These are phyloP conservation scores for Lonicera japonica DNA, from an alignment of 129 eudicot species.

Conservation along the genomic window DNA sequence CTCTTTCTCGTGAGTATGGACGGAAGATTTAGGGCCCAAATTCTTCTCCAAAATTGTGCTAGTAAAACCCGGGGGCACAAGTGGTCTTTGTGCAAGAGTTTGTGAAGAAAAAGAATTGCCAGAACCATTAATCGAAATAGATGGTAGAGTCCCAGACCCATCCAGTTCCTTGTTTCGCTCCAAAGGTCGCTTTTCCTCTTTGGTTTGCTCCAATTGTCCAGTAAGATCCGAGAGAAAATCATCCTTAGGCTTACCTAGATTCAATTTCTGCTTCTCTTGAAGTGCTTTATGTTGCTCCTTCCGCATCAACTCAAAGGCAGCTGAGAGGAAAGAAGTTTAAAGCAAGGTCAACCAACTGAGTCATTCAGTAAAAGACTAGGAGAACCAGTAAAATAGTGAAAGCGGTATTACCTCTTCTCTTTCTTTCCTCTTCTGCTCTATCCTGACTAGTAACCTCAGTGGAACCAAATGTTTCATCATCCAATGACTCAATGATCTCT, in stretches of 20 bases:
- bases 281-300: conserved; percentile 86
- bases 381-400: conserved; percentile 6
- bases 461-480: conserved; percentile 98
- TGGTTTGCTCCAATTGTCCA: conserved; percentile 36
- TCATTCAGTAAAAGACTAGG: neutral
- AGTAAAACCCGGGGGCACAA: conserved; percentile 90
- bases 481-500: conserved; percentile 61
- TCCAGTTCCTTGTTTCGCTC: conserved; percentile 28
- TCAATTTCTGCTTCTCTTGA: conserved; percentile 78
- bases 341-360: conserved; percentile 7
- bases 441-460: conserved; percentile 67
- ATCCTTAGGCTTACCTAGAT: conserved; percentile 37
- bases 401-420: conserved; percentile 67
- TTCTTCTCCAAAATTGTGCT: conserved; percentile 53
- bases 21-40: conserved; percentile 35
- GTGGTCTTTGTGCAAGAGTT: conserved; percentile 67
- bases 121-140: conserved; percentile 39
- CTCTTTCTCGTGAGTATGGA: conserved; percentile 39
- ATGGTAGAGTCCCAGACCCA: conserved; percentile 18
- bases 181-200: conserved; percentile 36
- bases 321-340: conserved; percentile 28
- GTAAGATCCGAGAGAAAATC: conserved; percentile 34
- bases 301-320: conserved; percentile 90
- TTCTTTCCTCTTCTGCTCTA: conserved; percentile 89
- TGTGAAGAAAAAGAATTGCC: conserved; percentile 46